Conservation (phyloP, 2,329 filamentous ascomycete genomes). For the Microdochium trichocladiopsis region DNA sequence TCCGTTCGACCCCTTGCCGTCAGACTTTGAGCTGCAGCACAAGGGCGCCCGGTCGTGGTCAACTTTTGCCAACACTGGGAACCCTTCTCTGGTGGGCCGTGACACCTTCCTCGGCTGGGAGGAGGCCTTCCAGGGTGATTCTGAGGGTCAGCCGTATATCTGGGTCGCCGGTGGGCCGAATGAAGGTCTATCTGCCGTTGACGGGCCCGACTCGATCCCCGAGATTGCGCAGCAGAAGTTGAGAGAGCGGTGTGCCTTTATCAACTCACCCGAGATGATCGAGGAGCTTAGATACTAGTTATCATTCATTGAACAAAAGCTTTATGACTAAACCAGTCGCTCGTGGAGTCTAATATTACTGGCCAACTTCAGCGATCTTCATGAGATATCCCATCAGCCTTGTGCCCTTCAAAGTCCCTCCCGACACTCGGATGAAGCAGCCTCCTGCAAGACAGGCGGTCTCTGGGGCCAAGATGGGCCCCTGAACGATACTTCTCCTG, state of each 20-base stretch:
- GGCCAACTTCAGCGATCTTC: too few species aligned
- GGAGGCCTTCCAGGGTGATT: slow-evolving; percentile 22
- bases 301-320: too few species aligned
- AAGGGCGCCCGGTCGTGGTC: slow-evolving; percentile 38
- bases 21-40: slow-evolving; percentile 30
- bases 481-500: too few species aligned
- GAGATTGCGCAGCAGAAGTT: slow-evolving; percentile 32
- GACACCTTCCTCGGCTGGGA: slow-evolving; percentile 33
- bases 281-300: slow-evolving; percentile 29
- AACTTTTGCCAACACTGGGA: slow-evolving; percentile 32
- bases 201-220: slow-evolving; percentile 22
- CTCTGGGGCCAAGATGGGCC: too few species aligned
- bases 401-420: too few species aligned
- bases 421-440: too few species aligned
- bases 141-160: slow-evolving; percentile 17
- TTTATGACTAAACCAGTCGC: too few species aligned
- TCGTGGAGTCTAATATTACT: too few species aligned
- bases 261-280: slow-evolving; percentile 36
- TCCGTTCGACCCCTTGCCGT: slow-evolving; percentile 24
- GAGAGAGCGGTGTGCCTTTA: slow-evolving; percentile 36
- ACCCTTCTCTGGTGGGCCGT: slow-evolving; percentile 18
- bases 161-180: slow-evolving; percentile 36
- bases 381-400: too few species aligned
- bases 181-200: slow-evolving; percentile 32
- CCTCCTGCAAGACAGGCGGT: too few species aligned